A percentile compares a stretch with the other conserved stretches of the same genome.
These are phyloP conservation scores for Eutrema heterophyllum DNA, from an alignment of 345 rosid species.

Conservation along the genomic window DNA sequence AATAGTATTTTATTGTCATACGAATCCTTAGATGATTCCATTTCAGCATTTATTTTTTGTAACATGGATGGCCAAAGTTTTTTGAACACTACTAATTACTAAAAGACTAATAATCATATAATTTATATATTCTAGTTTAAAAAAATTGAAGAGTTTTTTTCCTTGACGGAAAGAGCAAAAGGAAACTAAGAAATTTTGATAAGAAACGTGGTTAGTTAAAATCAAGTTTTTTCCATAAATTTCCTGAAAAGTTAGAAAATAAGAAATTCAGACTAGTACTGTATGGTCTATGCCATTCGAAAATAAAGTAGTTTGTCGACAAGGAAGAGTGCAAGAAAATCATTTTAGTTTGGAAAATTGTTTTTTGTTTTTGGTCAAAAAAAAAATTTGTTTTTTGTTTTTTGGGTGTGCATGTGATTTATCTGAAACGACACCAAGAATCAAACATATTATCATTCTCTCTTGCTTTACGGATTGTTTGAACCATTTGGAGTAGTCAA, in stretches of 20 bases:
- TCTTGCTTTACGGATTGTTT: slow-evolving; percentile 14
- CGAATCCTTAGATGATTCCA: slow-evolving; percentile 9
- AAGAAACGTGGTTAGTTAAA: background rate
- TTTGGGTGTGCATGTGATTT: slow-evolving; percentile 7
- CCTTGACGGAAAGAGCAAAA: background rate
- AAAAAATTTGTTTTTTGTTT: background rate
- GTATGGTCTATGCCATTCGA: background rate
- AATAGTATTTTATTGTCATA: background rate
- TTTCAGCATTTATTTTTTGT: background rate
- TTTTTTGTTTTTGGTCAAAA: background rate
- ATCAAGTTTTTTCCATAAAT: background rate
- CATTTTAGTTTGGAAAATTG: slow-evolving; percentile 7
- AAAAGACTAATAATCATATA: background rate
- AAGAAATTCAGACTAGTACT: background rate
- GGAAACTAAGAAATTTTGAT: background rate
- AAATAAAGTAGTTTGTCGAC: slow-evolving; percentile 27
- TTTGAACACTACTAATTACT: background rate
- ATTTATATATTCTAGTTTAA: background rate
- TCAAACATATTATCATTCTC: slow-evolving; percentile 24
- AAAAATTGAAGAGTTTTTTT: background rate
- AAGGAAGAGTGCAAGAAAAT: slow-evolving; percentile 28
- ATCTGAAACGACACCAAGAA: slow-evolving; percentile 32
- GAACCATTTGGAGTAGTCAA: slow-evolving; percentile 23
- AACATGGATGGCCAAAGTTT: background rate
- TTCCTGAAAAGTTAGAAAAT: background rate